Conservation (phyloP, 306 rosid genomes). For the Trichosanthes truncata region DNA sequence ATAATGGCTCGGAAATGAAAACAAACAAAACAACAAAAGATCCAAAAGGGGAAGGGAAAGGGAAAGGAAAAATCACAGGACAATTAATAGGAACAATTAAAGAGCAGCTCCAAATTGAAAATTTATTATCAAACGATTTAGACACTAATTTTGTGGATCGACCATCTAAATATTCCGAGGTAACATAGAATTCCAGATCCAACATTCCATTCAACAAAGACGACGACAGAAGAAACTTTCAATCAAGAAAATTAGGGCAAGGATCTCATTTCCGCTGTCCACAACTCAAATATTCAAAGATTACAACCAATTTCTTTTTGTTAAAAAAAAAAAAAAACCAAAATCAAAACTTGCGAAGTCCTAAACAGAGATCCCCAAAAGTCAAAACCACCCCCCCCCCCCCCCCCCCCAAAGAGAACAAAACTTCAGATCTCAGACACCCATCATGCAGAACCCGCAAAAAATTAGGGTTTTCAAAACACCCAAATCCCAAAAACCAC, state of each 20-base stretch:
- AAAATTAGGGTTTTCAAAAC: background rate
- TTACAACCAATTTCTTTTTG: background rate
- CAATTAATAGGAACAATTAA: background rate
- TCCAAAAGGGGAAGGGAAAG: background rate
- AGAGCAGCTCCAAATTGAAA: background rate
- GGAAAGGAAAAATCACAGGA: background rate
- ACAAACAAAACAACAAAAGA: background rate
- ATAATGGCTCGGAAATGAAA: background rate
- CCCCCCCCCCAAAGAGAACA: background rate
- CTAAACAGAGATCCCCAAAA: background rate
- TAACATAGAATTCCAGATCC: conserved; percentile 3
- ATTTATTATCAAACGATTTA: too few relatives aligned
- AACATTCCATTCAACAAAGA: background rate
- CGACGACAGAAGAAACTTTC: background rate
- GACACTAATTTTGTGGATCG: background rate
- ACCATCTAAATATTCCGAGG: background rate
- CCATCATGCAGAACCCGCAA: background rate
- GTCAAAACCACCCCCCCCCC: background rate
- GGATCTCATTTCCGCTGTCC: background rate
- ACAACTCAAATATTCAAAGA: background rate
- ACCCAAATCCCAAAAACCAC: background rate
- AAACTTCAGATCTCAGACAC: background rate
- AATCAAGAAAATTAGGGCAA: background rate
- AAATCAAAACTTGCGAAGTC: background rate
- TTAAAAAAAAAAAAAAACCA: background rate